Base-by-base conservation (phyloP, 2,329 filamentous ascomycete genomes). In the Ceratocystis destructans region DNA sequence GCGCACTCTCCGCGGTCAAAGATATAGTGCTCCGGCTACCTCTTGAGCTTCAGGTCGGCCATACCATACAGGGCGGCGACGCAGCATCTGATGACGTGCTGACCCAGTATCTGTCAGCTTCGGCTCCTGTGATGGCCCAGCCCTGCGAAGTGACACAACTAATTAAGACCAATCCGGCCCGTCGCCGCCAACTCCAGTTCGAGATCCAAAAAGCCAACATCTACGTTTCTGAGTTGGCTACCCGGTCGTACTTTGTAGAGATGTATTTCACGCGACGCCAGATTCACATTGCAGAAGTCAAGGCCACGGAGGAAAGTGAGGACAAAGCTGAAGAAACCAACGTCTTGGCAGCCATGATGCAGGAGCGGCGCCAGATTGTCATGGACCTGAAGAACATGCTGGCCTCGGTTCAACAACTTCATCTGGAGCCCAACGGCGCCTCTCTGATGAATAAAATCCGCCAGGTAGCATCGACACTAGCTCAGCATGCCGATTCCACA, bases 131-230 rank as follows among this genome's bases (percentile, higher is more conserved):
- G n/a, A 73, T 75, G 12, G 76, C 77, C n/a, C 76, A 74, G 64
- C 74, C 75, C 5, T 77, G 79, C 68, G 78, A 79, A 0, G 71
- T 77, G 7, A 82, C 84, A 69, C 79, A 77, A 48, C 74, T 78
- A 6, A 77, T 83, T 67, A 78, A 79, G 65, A 74, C 76, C 22
- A 76, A 83, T 31, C 79, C 80, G 1, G 73, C 76, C 31, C 77
- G 79, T 2, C 79, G 83, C 1, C 79, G 83, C 1, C 78, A 80
- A 66, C 74, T 91, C 3, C 89, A 94, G 72, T 90, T 87, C 70
- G 91, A 96, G 75, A 94, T 96, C 37, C 90, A 96, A 73, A 96
- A 95, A 73, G 89, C 90, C 5, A 96, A 96, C 73, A 89, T 96
- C 48, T 90, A 93, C 72, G 85, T 87, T 1, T 93, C 87, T 5